Evolutionary conservation across 129 eudicot species (phyloP), one percentile per base, ranked within the genome.

Genomic region (Lonicera japonica): DNA sequence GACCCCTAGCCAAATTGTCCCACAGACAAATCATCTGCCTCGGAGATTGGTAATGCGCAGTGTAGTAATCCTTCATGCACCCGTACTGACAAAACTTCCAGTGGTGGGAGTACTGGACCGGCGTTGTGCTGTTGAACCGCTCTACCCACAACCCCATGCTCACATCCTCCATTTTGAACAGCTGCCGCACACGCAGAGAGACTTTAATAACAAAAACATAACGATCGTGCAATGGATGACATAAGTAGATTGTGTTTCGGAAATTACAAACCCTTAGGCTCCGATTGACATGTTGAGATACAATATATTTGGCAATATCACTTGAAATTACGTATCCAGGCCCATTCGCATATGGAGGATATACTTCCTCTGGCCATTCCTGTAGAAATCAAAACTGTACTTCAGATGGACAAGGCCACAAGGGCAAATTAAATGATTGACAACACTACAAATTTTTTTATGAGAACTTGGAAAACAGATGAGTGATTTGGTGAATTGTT

Each of bases 131-230:
- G 75, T 91, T 92, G 71, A 87, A 87, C 67, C 87, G 88, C 71
- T 87, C 95, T n/a, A 92, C 96, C 98, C 96, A 92, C 96, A 92
- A 84, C 56, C 98, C 96, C 98, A 92, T 87, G 84, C 98, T 87
- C 76, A 92, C 96, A 41, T 92, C 98, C 73, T 92, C 98, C 96
- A 92, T 92, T 70, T 92, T 91, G 57, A 92, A 92, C 55, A 92
- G 74, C 96, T 92, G 86, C 66, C 29, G 67, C n/a, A n/a, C n/a
- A 21, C 61, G 3, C 8, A 8, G 16, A 71, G 21, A 39, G 17
- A 54, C 6, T 29, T 29, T 29, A 29, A 29, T 29, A 18, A 10
- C 24, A 64, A 47, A 21, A 47, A 17, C 17, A 29, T 29, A 29
- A 29, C 36, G 36, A 25, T 19, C 69, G 24, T n/a, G 58, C 43